Conservation (phyloP, 371 early-diverging fungal species). For the Mortierella sp. region DNA sequence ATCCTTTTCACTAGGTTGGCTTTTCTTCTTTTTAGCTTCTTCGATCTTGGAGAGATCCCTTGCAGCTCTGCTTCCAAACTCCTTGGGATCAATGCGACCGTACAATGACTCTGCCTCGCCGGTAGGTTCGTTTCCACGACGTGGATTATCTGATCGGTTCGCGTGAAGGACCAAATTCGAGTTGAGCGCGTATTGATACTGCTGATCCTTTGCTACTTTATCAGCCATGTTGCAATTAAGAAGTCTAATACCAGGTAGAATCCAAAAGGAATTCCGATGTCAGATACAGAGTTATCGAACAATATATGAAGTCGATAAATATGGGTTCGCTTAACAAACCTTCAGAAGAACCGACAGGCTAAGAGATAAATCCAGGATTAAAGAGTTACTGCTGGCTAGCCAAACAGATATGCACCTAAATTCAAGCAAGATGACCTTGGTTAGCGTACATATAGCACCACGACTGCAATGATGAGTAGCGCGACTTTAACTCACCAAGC, state of each 20-base stretch:
- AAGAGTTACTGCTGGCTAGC: neutral
- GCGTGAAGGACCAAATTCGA: constrained; percentile 94
- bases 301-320: neutral
- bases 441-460: neutral
- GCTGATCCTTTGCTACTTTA: constrained; percentile 78
- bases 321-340: neutral
- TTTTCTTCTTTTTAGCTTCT: constrained; percentile 76
- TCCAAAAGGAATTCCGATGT: neutral
- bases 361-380: neutral
- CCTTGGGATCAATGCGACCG: constrained; percentile 87
- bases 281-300: too few species aligned
- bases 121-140: constrained; percentile 93
- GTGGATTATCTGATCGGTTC: constrained; percentile 84
- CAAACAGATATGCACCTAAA: neutral
- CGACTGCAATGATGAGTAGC: neutral
- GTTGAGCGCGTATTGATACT: constrained; percentile 94
- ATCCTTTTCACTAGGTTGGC: constrained; percentile 65
- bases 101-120: constrained; percentile 95
- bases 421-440: neutral
- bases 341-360: neutral
- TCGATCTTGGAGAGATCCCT: constrained; percentile 76
- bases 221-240: constrained; percentile 72
- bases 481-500: neutral
- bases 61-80: constrained; percentile 88
- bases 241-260: neutral